Conservation (phyloP, 306 rosid genomes). For the Cucurbita ficifolia region DNA sequence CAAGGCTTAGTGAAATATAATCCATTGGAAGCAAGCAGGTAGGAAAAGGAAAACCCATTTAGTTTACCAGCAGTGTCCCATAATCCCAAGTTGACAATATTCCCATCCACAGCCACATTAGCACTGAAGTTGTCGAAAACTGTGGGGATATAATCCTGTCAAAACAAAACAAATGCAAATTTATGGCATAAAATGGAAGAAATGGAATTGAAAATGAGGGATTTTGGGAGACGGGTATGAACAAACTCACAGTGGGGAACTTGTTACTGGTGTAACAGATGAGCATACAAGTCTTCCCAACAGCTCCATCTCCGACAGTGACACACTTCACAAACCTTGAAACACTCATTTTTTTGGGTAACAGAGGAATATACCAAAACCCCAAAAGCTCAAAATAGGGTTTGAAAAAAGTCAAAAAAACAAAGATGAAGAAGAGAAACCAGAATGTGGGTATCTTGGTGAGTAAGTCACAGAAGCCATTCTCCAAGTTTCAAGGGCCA, state of each 20-base stretch:
- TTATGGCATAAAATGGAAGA: constrained; percentile 8
- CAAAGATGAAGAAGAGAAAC: constrained; percentile 1
- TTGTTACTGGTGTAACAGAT: constrained; percentile 96
- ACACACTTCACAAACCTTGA: constrained; percentile 98
- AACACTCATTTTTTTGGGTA: constrained; percentile 49
- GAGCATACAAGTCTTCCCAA: constrained; percentile 98
- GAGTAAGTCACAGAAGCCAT: constrained; percentile 12
- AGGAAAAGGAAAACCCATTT: constrained; percentile 1
- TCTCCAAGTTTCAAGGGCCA: constrained; percentile 27
- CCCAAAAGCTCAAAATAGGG: not conserved
- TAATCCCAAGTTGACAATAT: constrained; percentile 75
- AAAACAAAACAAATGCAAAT: not conserved
- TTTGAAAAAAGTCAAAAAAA: not conserved
- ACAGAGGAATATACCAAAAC: not conserved
- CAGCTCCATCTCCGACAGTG: constrained; percentile 98
- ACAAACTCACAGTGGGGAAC: constrained; percentile 68
- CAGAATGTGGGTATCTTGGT: constrained; percentile 10
- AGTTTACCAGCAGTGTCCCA: constrained; percentile 96
- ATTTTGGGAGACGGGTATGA: constrained; percentile 1
- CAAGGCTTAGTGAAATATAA: not conserved
- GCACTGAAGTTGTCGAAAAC: constrained; percentile 97
- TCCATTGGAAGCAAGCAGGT: not conserved
- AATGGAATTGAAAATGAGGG: not conserved
- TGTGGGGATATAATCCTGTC: constrained; percentile 86
- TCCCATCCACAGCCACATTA: constrained; percentile 91